Evolutionary conservation across 2,329 filamentous ascomycete species (phyloP), one percentile per base, ranked within the genome.

Genomic region (Claviceps pusilla): DNA sequence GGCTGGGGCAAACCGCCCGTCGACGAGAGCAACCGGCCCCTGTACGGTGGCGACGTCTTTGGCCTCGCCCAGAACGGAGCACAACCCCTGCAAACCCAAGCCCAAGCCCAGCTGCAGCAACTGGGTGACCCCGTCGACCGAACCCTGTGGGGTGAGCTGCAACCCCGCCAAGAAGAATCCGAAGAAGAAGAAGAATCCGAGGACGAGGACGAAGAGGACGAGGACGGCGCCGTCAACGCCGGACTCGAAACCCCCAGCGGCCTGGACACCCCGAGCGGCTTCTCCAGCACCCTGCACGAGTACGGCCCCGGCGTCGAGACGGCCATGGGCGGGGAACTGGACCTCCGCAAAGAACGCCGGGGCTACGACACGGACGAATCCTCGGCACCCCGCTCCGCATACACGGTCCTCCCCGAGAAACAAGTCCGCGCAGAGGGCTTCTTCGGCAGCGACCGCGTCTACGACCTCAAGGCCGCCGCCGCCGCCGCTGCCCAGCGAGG

Each of bases 1-100:
- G 90, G 91, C 57, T 98, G 91, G 75, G 93, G 93, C 51, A 97
- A 97, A 67, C 91, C 93, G 0, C 93, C 93, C 0, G 83, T 95
- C 0, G 91, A 97, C 65, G 93, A 97, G 62, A 87, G 88, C 67
- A 95, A 95, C 68, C 77, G 88, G 51, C 90, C 93, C 0, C 74
- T 96, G 3, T 97, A 90, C 65, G 93, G 91, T 52, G 91, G 93
- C 60, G 93, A 98, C 68, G 87, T 97, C 28, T 96, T 95, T 65
- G 93, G 93, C 56, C 81, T 94, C 50, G 75, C 68, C 4, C 69
- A 69, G 47, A 68, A 67, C n/a, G 68, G 66, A n/a, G 63, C 63
- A 31, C 66, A 66, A 33, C 55, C 61, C 31, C 9, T 29, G 24
- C 47, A 48, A 16, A 12, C 11, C 33, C 71, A 70, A 55, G 65